phyloP scores from a whole-genome alignment of 1,284 basidiomycete species.

The Wallemia mellicola region DNA sequence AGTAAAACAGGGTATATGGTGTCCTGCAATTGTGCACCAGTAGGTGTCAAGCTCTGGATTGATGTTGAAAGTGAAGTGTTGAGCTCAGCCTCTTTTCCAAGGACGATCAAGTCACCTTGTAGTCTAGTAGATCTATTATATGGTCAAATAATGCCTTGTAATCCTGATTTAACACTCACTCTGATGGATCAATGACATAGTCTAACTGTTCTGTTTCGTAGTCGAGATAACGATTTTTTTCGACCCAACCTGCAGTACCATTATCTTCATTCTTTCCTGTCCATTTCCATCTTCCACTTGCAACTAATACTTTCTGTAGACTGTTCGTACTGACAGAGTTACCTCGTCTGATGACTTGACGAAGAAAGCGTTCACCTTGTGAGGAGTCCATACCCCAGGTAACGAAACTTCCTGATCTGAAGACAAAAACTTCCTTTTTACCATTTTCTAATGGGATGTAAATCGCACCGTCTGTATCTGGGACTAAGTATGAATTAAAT shows the following conservation, averaged over 20 bases:
- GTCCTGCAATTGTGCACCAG: conserved; percentile 18
- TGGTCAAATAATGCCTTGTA: neutral
- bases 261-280: neutral
- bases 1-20: conserved; percentile 26
- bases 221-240: neutral
- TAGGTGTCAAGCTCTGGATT: conserved; percentile 18
- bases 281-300: neutral
- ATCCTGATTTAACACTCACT: neutral
- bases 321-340: neutral
- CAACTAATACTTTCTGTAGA: neutral
- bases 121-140: conserved; percentile 36
- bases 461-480: neutral
- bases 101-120: conserved; percentile 61
- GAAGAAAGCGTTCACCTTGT: neutral
- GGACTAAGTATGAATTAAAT: neutral
- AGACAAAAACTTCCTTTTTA: neutral
- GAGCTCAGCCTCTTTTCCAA: conserved; percentile 23
- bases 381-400: neutral
- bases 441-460: neutral
- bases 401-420: neutral
- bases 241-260: neutral
- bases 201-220: neutral
- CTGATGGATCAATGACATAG: neutral
- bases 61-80: neutral
- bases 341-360: neutral